phyloP scores from a whole-genome alignment of 1,284 basidiomycete genomes.

The Kalmanozyma brasiliensis region DNA sequence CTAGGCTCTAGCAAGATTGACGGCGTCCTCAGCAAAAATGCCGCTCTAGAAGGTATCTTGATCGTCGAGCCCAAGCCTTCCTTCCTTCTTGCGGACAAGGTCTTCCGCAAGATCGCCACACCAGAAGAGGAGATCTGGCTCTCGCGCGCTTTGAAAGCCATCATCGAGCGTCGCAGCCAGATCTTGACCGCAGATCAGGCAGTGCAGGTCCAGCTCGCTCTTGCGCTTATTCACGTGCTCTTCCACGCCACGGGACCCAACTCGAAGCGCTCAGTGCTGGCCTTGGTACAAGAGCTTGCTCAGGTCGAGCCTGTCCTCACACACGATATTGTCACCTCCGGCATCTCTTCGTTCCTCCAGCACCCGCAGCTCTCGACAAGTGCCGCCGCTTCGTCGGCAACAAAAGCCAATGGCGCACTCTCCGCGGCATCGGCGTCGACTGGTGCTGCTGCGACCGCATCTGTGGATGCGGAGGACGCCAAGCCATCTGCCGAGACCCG shows the following conservation, averaged over 20 bases:
- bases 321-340: conserved; percentile 38
- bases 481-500: conserved; percentile 38
- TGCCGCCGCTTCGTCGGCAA: conserved; percentile 11
- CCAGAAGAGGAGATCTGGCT: conserved; percentile 58
- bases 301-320: conserved; percentile 36
- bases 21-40: conserved; percentile 34
- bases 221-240: conserved; percentile 47
- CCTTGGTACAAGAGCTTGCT: conserved; percentile 26
- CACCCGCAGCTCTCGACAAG: conserved; percentile 4
- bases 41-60: conserved; percentile 44
- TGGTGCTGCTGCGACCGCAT: conserved; percentile 13
- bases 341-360: conserved; percentile 41
- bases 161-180: conserved; percentile 19
- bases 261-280: conserved; percentile 30
- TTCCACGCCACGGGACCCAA: conserved; percentile 41
- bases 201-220: conserved; percentile 30
- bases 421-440: conserved; percentile 10
- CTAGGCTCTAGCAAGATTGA: conserved; percentile 48
- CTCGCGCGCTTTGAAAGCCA: conserved; percentile 40
- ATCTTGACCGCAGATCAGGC: conserved; percentile 36
- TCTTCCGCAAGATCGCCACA: conserved; percentile 56
- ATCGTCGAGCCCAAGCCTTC: conserved; percentile 57
- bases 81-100: conserved; percentile 64
- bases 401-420: conserved; percentile 28
- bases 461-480: conserved; percentile 43